Evolutionary conservation across 352 stramenopile genomes (phyloP), one percentile per base, ranked within the genome.

Genomic region (Pythium dissotocum): DNA sequence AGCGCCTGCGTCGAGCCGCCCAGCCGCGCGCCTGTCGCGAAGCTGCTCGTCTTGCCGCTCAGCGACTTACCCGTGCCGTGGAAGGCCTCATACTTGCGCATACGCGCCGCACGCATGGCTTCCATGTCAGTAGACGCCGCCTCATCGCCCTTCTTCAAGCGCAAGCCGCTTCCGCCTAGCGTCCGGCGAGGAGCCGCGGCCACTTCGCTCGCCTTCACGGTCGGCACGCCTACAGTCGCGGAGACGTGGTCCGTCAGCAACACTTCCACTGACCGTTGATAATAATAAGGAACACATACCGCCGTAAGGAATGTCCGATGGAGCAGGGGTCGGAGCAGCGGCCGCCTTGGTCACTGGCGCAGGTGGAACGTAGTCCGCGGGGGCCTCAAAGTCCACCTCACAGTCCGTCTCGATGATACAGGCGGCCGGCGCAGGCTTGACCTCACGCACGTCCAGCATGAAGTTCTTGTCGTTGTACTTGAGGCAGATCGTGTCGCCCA

Each of bases 391-490:
- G 77, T 99, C 98, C 7, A 99, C 95, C 75, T 99, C 98, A 67
- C 97, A 99, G 78, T 99, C 98, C 2, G 97, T 99, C 83, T 99
- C 98, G 63, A 99, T 99, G 72, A 99, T 99, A 71, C 96, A 99
- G 6, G 95, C 97, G 13, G 97, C 98, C 61, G 98, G 91, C 30
- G 94, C 74, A 0, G 98, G 98, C 67, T 97, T 87, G 3, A 99
- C 87, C 79, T 99, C 97, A 26, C 97, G 94, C n/a, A 99, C 89
- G 67, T 98, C 95, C 69, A 99, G 87, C 79, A 99, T 89, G 75
- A 99, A 99, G 70, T 99, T 98, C 71, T 98, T 98, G 79, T 96
- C 93, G 82, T 99, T 99, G 90, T 99, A 99, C 65, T 97, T 97
- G 44, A 99, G 84, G 71, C 97, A 99, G 73, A 99, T 99, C 58